Conservation (phyloP, 2,329 filamentous ascomycete species). For the Exophiala oligosperma region DNA sequence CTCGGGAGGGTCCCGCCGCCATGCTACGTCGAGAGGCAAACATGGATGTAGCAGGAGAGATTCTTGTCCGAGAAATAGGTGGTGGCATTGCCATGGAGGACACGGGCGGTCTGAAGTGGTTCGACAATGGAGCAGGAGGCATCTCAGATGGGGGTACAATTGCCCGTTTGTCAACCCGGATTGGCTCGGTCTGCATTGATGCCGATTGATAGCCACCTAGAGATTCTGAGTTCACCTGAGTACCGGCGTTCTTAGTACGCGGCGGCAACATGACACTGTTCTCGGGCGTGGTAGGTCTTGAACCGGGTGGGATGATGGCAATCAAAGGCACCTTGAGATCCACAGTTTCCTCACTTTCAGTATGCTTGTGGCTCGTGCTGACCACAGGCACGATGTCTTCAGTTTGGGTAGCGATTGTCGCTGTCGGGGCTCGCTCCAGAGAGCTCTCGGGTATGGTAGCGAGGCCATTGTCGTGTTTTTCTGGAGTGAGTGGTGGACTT, state of each 20-base stretch:
- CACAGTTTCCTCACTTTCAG: slow-evolving; percentile 26
- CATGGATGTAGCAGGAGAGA: slow-evolving; percentile 39
- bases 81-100: slow-evolving; percentile 30
- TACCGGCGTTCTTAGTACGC: slow-evolving; percentile 75
- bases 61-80: slow-evolving; percentile 15
- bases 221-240: slow-evolving; percentile 67
- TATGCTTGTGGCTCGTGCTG: slow-evolving; percentile 22
- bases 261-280: slow-evolving; percentile 68
- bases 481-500: slow-evolving; percentile 38
- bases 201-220: slow-evolving; percentile 51
- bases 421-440: slow-evolving; percentile 21
- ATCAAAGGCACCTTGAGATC: slow-evolving; percentile 74
- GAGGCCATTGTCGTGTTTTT: slow-evolving; percentile 25
- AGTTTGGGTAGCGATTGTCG: slow-evolving; percentile 27
- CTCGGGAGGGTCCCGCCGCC: slow-evolving; percentile 20
- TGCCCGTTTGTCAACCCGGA: slow-evolving; percentile 76
- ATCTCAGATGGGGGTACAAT: slow-evolving; percentile 75
- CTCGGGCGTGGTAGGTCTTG: slow-evolving; percentile 75
- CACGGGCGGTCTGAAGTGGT: slow-evolving; percentile 39
- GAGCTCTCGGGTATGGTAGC: slow-evolving; percentile 27
- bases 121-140: slow-evolving; percentile 73
- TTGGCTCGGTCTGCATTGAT: slow-evolving; percentile 85
- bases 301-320: slow-evolving; percentile 83
- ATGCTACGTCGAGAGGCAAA: slow-evolving; percentile 21
- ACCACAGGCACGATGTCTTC: slow-evolving; percentile 12